Conservation (phyloP, 768 basidiomycete genomes). For the Psilocybe cyanescens region DNA sequence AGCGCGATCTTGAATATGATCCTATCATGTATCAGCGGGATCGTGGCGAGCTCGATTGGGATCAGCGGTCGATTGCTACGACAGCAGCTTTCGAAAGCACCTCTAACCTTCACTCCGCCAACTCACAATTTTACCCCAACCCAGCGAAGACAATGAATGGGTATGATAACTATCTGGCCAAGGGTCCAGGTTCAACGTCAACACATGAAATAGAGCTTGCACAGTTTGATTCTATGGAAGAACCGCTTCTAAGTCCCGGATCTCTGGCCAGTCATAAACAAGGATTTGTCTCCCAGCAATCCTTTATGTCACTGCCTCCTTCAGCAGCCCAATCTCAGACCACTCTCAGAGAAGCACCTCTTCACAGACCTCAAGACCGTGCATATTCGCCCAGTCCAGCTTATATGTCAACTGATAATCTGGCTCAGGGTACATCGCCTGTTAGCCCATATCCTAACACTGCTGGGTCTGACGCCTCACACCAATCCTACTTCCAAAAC, state of each 20-base stretch:
- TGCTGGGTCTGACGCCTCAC: slow-evolving; percentile 15
- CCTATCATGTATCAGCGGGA: slow-evolving; percentile 79
- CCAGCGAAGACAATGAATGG: slow-evolving; percentile 36
- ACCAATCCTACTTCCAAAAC: slow-evolving; percentile 18
- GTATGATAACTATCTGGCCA: slow-evolving; percentile 62
- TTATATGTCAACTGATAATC: slow-evolving; percentile 33
- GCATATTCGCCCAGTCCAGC: slow-evolving; percentile 41
- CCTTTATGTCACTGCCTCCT: slow-evolving; percentile 43
- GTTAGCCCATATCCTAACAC: slow-evolving; percentile 15
- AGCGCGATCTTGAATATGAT: slow-evolving; percentile 82
- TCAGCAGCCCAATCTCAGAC: slow-evolving; percentile 38
- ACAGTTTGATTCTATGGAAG: slow-evolving; percentile 58
- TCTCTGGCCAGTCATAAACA: slow-evolving; percentile 38
- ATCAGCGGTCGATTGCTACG: slow-evolving; percentile 74
- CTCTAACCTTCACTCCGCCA: slow-evolving; percentile 23
- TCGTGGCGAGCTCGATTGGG: slow-evolving; percentile 89
- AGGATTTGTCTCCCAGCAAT: slow-evolving; percentile 41
- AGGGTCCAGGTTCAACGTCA: slow-evolving; percentile 38
- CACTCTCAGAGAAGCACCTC: slow-evolving; percentile 54
- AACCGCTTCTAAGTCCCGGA: slow-evolving; percentile 57
- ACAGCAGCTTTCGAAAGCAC: slow-evolving; percentile 54
- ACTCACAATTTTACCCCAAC: slow-evolving; percentile 41
- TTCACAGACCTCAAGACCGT: slow-evolving; percentile 60
- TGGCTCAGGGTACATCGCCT: slow-evolving; percentile 19
- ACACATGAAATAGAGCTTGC: slow-evolving; percentile 55